Evolutionary conservation across 75 land plant genomes (phyloP).

Genomic region (Cryptomeria japonica): DNA sequence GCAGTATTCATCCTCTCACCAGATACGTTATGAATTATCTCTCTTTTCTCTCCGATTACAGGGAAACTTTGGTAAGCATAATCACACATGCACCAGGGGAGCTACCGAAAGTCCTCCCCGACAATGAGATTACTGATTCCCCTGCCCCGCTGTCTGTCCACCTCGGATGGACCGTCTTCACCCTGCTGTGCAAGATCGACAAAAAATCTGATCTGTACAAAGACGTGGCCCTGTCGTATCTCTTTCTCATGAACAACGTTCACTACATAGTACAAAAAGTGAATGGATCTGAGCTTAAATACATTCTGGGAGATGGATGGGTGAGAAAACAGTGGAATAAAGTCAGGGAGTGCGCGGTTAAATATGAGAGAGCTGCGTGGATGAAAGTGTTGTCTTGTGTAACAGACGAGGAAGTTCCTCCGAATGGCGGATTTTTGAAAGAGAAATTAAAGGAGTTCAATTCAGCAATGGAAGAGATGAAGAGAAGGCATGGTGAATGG

Average conservation of each 20-base stretch:
- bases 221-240: slow-evolving; percentile 39
- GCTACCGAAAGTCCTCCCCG: slow-evolving; percentile 5
- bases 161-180: slow-evolving; percentile 57
- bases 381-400: slow-evolving; percentile 25
- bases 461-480: slow-evolving; percentile 69
- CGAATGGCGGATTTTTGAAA: slow-evolving; percentile 52
- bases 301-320: slow-evolving; percentile 26
- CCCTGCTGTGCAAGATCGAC: slow-evolving; percentile 63
- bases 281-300: slow-evolving; percentile 36
- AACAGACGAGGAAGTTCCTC: slow-evolving; percentile 67
- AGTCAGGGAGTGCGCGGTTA: slow-evolving; percentile 15
- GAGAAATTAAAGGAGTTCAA: slow-evolving; percentile 78
- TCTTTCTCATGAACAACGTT: slow-evolving; percentile 68
- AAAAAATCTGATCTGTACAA: slow-evolving; percentile 53
- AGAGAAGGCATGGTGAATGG: slow-evolving; percentile 8
- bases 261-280: slow-evolving; percentile 47
- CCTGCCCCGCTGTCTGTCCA: slow-evolving; percentile 28
- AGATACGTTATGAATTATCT: slow-evolving; percentile 71
- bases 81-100: slow-evolving; percentile 29
- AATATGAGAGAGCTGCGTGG: no score
- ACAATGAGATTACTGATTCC: background rate
- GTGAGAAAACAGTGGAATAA: slow-evolving; percentile 8
- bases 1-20: slow-evolving; percentile 74
- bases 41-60: slow-evolving; percentile 50
- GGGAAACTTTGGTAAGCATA: slow-evolving; percentile 38